Percentiles rank a stretch among this genome's conserved stretches.
These are phyloP conservation scores for Aspergillus egyptiacus DNA, from an alignment of 495 filamentous ascomycete species.

Conservation along the genomic window DNA sequence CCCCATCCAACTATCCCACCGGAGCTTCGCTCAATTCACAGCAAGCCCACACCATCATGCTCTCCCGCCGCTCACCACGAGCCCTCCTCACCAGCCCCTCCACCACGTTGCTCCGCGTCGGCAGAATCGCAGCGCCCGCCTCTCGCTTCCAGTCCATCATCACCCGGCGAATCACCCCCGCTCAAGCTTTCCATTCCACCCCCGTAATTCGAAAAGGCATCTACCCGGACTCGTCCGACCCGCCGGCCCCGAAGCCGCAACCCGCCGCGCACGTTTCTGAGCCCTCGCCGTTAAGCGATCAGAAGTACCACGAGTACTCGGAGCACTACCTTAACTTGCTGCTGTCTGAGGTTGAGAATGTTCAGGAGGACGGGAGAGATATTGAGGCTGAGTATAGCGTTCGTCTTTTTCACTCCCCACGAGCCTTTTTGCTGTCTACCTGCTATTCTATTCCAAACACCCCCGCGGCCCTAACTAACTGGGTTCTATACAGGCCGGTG, in stretches of 20 bases:
- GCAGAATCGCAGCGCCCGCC: background rate
- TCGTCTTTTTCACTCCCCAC: constrained; percentile 16
- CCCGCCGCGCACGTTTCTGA: constrained; percentile 33
- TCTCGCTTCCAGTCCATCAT: background rate
- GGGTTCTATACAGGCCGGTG: constrained; percentile 57
- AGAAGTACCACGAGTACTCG: constrained; percentile 44
- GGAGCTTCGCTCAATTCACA: background rate
- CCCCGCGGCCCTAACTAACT: background rate
- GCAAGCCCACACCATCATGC: constrained; percentile 26
- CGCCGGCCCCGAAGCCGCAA: constrained; percentile 35
- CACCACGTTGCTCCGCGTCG: background rate
- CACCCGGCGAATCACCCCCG: background rate
- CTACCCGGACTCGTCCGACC: constrained; percentile 37
- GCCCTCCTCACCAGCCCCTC: constrained; percentile 12
- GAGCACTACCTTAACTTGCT: constrained; percentile 47
- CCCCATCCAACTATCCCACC: too few species aligned
- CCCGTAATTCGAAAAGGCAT: constrained; percentile 34
- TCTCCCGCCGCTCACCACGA: constrained; percentile 29
- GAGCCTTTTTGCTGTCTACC: background rate
- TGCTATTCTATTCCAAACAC: background rate
- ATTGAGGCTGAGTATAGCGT: constrained; percentile 55
- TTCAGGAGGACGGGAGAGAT: constrained; percentile 41
- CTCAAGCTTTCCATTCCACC: constrained; percentile 29
- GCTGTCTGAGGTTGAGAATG: constrained; percentile 38
- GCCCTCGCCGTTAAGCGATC: constrained; percentile 34